Percentiles rank a stretch among this genome's conserved stretches.
Conservation (phyloP, 805 yeast species). For the Nakazawaea sp. region DNA sequence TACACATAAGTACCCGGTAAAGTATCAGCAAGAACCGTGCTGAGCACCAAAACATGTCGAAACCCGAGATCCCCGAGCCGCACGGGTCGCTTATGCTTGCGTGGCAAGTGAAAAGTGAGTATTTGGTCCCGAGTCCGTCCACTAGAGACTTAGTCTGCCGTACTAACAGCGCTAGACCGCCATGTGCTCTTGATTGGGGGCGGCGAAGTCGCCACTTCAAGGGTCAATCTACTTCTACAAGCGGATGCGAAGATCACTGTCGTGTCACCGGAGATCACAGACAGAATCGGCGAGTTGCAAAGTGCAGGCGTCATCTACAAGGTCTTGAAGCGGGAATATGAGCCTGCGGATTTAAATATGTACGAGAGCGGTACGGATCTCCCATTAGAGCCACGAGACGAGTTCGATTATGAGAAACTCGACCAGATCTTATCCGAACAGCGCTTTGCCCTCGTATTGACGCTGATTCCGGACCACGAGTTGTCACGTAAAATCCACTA, state of each 20-base stretch:
- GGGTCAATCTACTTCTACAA: slow-evolving; percentile 58
- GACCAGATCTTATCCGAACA: slow-evolving; percentile 27
- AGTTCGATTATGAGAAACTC: slow-evolving; percentile 23
- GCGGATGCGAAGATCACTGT: slow-evolving; percentile 71
- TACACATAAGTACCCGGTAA: too few species aligned
- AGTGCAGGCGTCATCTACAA: slow-evolving; percentile 33
- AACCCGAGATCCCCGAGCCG: slow-evolving; percentile 25
- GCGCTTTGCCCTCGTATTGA: slow-evolving; percentile 58
- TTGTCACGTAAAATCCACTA: slow-evolving; percentile 52
- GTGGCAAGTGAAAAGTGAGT: slow-evolving; percentile 59
- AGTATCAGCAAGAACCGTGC: too few species aligned
- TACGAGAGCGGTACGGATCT: slow-evolving; percentile 27
- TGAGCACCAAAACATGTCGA: too few species aligned
- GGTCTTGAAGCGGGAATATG: slow-evolving; percentile 38
- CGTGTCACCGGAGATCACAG: slow-evolving; percentile 37
- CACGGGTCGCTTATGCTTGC: slow-evolving; percentile 60
- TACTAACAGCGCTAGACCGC: slow-evolving; percentile 24
- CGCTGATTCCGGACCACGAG: slow-evolving; percentile 68
- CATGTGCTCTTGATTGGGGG: slow-evolving; percentile 74
- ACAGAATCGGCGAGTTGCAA: slow-evolving; percentile 26
- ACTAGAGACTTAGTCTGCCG: neutral
- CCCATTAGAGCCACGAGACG: slow-evolving; percentile 21
- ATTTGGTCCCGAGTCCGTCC: too few species aligned
- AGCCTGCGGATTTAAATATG: slow-evolving; percentile 39
- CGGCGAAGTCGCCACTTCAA: slow-evolving; percentile 68